phyloP scores from a whole-genome alignment of 345 rosid genomes.

The Crucihimalaya himalaica region DNA sequence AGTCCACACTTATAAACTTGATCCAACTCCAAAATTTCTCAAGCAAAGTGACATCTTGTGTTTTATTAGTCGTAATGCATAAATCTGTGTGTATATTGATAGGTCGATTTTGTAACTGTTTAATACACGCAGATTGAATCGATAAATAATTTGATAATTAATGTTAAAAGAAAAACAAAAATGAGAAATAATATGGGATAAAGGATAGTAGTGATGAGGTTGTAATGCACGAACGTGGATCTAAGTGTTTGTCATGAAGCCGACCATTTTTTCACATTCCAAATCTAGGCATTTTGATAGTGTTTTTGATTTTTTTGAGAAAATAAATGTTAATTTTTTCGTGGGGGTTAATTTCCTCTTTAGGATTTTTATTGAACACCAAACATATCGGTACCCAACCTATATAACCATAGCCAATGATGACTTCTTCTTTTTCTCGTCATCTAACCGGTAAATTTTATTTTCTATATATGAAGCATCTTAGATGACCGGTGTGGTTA shows the following conservation, averaged over 20 bases:
- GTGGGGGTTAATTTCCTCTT: background rate
- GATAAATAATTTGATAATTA: background rate
- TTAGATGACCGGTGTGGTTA: background rate
- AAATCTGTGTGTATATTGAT: background rate
- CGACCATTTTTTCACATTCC: background rate
- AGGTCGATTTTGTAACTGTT: slow-evolving; percentile 1
- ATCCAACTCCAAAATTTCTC: background rate
- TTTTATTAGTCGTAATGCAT: background rate
- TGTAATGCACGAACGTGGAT: slow-evolving; percentile 18
- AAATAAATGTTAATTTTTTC: background rate
- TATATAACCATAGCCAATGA: background rate
- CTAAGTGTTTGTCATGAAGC: slow-evolving; percentile 22
- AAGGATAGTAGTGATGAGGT: slow-evolving; percentile 10
- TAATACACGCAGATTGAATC: background rate
- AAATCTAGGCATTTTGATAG: background rate
- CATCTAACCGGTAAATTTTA: background rate
- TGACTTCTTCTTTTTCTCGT: background rate
- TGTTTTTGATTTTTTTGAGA: background rate
- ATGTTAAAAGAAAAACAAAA: background rate
- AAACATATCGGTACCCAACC: background rate
- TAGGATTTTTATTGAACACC: background rate
- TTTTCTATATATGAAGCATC: background rate
- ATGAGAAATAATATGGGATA: background rate
- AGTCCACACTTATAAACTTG: background rate
- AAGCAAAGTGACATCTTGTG: background rate